Base-by-base conservation (phyloP, 106 monocot species). In the Gastrodia elata region DNA sequence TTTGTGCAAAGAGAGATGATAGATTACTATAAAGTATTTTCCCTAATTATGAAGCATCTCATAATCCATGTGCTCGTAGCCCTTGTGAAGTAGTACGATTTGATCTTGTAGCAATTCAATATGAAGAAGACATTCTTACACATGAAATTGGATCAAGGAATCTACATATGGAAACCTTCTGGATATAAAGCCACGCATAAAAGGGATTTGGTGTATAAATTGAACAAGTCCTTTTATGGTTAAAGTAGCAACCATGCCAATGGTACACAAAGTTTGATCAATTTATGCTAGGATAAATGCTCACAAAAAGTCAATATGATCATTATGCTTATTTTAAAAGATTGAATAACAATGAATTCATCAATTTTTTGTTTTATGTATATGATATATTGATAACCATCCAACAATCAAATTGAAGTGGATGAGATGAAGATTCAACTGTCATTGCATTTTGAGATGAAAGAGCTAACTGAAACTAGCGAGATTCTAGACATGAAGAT, bases 31-130 rank as follows among this genome's bases (percentile, higher is more conserved):
- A 6, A 49, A 5, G n/a, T 49, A 18, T 49, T 20, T n/a, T 49
- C 48, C 15, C 18, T 0, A 20, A n/a, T 49, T 49, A 2, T 20
- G 0, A 49, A 49, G 48, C 20, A 20, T 49, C 15, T 1, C n/a
- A 18, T 20, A 5, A 49, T 49, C 6, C 2, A 49, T 15, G 8
- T 49, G n/a, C 16, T 49, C 22, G 16, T 49, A 20, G 16, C 49
- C 2, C 0, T 49, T 4, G 5, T n/a, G 5, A 6, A 2, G 0
- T 2, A 20, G 6, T 49, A n/a, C 5, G n/a, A n/a, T 2, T 0
- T 49, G 49, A 49, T 2, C 49, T 49, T 49, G 6, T n/a, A 49
- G 22, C 8, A 46, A 18, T 4, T 49, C 0, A 6, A 49, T 49
- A 6, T 49, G 2, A 20, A 22, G 22, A n/a, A 20, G 22, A n/a